A percentile compares a stretch with the other conserved stretches of the same genome.
phyloP scores from a whole-genome alignment of 2,329 filamentous ascomycete species.

The Arthrobotrys sinensis region DNA sequence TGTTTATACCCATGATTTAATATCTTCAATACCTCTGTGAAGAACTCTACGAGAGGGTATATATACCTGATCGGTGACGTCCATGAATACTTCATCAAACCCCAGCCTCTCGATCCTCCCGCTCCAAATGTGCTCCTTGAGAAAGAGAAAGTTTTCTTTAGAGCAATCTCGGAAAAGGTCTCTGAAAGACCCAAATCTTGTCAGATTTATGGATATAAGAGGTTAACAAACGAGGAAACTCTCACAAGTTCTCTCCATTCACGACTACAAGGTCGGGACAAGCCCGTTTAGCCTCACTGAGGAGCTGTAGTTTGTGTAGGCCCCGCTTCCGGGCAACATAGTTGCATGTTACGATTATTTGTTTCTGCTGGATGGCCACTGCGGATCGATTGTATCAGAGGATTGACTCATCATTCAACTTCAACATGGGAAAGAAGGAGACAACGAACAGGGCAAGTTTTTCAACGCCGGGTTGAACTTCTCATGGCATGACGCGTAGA shows the following conservation, averaged over 20 bases:
- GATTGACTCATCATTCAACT: neutral
- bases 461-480: conserved; percentile 53
- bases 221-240: neutral
- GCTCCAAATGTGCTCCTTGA: conserved; percentile 83
- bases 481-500: conserved; percentile 60
- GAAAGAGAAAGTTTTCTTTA: conserved; percentile 82
- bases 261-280: conserved; percentile 90
- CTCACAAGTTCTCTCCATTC: conserved; percentile 84
- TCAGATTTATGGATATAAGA: neutral
- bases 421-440: neutral
- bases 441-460: conserved; percentile 43
- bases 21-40: no score
- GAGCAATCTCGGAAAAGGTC: conserved; percentile 86
- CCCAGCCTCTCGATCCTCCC: conserved; percentile 84
- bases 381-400: conserved; percentile 67
- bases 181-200: conserved; percentile 3
- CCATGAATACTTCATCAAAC: conserved; percentile 89
- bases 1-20: conserved; percentile 68
- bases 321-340: conserved; percentile 85
- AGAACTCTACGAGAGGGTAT: neutral
- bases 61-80: conserved; percentile 78
- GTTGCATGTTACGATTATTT: conserved; percentile 93
- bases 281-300: conserved; percentile 82
- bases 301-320: conserved; percentile 85
- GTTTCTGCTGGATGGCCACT: conserved; percentile 90